Conservation (phyloP, 768 basidiomycete species). For the Roridomyces roridus region DNA sequence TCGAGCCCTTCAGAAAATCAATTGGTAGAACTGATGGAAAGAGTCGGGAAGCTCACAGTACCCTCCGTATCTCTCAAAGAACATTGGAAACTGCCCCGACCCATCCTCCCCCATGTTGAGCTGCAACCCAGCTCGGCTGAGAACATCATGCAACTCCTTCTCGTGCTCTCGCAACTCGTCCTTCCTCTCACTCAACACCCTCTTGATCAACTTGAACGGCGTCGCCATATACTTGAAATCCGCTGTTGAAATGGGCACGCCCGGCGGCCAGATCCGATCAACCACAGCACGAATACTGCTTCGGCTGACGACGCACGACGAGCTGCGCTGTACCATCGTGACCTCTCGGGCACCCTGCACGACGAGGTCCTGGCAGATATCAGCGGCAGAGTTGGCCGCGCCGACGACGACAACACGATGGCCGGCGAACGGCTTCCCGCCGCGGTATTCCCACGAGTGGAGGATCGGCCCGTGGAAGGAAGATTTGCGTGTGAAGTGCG, state of each 20-base stretch:
- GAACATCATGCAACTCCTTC: neutral
- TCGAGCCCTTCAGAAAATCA: conserved; percentile 37
- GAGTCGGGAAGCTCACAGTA: neutral
- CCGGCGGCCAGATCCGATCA: conserved; percentile 19
- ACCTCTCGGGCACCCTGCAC: conserved; percentile 36
- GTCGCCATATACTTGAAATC: conserved; percentile 24
- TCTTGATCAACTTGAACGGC: conserved; percentile 1
- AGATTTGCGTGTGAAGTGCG: conserved; percentile 28
- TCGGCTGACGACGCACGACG: conserved; percentile 38
- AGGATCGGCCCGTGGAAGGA: conserved; percentile 36
- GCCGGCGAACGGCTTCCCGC: conserved; percentile 33
- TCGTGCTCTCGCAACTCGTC: conserved; percentile 5
- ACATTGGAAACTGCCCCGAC: neutral
- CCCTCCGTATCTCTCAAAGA: conserved; percentile 9
- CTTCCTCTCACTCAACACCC: conserved; percentile 2
- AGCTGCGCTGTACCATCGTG: conserved; percentile 50
- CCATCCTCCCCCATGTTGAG: conserved; percentile 3
- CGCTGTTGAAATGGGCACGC: conserved; percentile 21
- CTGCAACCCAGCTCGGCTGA: neutral
- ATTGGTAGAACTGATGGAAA: neutral
- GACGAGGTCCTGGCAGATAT: conserved; percentile 44
- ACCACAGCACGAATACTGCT: neutral
- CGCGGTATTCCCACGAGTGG: conserved; percentile 37
- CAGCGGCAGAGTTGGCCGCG: conserved; percentile 43
- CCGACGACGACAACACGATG: conserved; percentile 45